phyloP scores from a whole-genome alignment of 192 early-diverging fungal species.

The Dissophora globulifera region DNA sequence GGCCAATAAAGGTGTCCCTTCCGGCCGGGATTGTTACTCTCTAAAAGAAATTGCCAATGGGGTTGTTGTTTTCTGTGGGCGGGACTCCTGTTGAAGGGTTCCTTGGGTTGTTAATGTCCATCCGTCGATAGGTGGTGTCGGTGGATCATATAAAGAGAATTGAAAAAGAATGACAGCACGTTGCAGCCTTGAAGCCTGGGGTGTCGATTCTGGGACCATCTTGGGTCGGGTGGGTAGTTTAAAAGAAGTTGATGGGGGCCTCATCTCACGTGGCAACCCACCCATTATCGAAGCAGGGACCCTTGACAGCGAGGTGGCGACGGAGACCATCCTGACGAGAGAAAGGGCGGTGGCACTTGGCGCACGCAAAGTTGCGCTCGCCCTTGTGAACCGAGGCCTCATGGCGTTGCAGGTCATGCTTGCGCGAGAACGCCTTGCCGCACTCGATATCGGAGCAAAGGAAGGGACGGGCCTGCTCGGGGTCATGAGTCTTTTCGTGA shows the following conservation, averaged over 20 bases:
- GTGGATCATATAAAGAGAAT: constrained; percentile 40
- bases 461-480: constrained; percentile 69
- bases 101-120: constrained; percentile 34
- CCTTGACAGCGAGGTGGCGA: constrained; percentile 62
- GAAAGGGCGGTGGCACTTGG: constrained; percentile 64
- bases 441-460: constrained; percentile 62
- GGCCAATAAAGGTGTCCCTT: neutral
- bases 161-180: constrained; percentile 26
- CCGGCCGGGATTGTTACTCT: neutral
- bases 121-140: constrained; percentile 10
- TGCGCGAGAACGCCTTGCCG: constrained; percentile 68
- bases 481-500: constrained; percentile 74
- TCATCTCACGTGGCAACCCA: constrained; percentile 52
- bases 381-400: constrained; percentile 71
- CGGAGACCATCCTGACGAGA: constrained; percentile 74
- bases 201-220: constrained; percentile 30
- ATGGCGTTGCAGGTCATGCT: constrained; percentile 79
- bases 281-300: constrained; percentile 45
- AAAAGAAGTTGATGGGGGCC: constrained; percentile 40
- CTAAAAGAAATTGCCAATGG: constrained; percentile 15
- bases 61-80: constrained; percentile 25
- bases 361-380: constrained; percentile 68
- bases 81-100: constrained; percentile 53
- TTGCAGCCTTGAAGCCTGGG: neutral
- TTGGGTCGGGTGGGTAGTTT: constrained; percentile 22